A percentile compares a stretch with the other conserved stretches of the same genome.
These are phyloP conservation scores for Pelargonium fulgidum DNA, from an alignment of 441 rosid species.

Conservation along the genomic window DNA sequence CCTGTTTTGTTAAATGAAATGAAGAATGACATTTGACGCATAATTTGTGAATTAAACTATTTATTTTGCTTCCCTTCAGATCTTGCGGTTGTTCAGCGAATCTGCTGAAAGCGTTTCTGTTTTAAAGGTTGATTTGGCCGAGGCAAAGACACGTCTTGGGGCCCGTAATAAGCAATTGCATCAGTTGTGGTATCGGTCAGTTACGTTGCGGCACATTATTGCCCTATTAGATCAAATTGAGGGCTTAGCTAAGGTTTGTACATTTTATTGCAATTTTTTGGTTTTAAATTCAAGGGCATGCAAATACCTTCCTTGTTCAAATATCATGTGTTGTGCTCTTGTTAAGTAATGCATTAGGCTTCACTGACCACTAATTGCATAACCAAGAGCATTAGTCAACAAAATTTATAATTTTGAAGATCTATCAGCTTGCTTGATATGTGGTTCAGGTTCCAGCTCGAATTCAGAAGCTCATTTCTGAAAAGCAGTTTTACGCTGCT, in stretches of 20 bases:
- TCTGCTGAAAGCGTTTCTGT: slow-evolving; percentile 68
- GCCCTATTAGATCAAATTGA: slow-evolving; percentile 90
- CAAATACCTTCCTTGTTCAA: not conserved
- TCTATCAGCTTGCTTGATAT: slow-evolving; percentile 23
- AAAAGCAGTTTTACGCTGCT: slow-evolving; percentile 92
- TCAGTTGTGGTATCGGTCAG: slow-evolving; percentile 99
- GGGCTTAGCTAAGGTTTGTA: slow-evolving; percentile 91
- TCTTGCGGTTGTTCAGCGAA: slow-evolving; percentile 88
- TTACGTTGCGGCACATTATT: slow-evolving; percentile 92
- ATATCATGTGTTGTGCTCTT: not conserved
- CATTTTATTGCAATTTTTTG: not conserved
- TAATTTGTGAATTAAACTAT: slow-evolving; percentile 6
- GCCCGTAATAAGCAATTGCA: slow-evolving; percentile 91
- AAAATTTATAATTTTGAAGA: slow-evolving; percentile 7
- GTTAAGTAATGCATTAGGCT: not conserved
- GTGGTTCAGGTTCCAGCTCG: slow-evolving; percentile 81
- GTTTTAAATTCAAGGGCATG: not conserved
- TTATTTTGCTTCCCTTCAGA: slow-evolving; percentile 42
- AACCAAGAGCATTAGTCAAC: slow-evolving; percentile 4
- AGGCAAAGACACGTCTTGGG: slow-evolving; percentile 80
- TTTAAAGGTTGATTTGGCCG: slow-evolving; percentile 81
- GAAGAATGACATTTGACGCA: slow-evolving; percentile 7
- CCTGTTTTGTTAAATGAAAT: not conserved
- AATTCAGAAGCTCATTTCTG: slow-evolving; percentile 86
- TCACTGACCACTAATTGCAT: not conserved